A percentile compares a stretch with the other conserved stretches of the same genome.
Evolutionary conservation across 768 basidiomycete species (phyloP).

Genomic region (Mrakia frigida): DNA sequence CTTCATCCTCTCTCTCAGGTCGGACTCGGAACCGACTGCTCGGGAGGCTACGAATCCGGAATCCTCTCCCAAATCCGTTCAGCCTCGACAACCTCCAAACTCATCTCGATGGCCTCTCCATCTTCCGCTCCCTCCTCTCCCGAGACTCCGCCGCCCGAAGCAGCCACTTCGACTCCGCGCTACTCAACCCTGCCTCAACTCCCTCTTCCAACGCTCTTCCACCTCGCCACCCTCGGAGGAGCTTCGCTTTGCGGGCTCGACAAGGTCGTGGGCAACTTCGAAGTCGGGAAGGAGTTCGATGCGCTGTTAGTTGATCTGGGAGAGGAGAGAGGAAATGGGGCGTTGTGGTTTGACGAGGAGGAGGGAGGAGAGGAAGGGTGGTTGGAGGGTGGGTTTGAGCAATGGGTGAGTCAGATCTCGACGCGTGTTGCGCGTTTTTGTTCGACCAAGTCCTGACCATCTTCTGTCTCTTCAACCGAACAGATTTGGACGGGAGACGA

Average conservation of each 20-base stretch:
- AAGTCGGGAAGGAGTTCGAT: slow-evolving; percentile 79
- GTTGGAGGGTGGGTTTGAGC: slow-evolving; percentile 62
- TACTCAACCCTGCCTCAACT: slow-evolving; percentile 49
- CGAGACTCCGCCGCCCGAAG: slow-evolving; percentile 68
- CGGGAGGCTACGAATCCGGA: slow-evolving; percentile 78
- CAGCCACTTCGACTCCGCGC: slow-evolving; percentile 54
- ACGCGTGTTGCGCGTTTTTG: neutral
- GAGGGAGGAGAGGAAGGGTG: slow-evolving; percentile 42
- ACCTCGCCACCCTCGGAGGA: slow-evolving; percentile 88
- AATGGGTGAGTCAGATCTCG: slow-evolving; percentile 5
- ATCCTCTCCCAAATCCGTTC: slow-evolving; percentile 65
- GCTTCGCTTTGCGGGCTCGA: slow-evolving; percentile 73
- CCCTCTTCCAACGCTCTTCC: slow-evolving; percentile 66
- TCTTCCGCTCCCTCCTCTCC: slow-evolving; percentile 56
- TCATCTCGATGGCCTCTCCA: slow-evolving; percentile 49
- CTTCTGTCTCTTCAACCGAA: too few relatives aligned
- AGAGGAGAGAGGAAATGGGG: slow-evolving; percentile 54
- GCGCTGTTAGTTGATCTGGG: slow-evolving; percentile 67
- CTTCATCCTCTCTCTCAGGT: slow-evolving; percentile 53
- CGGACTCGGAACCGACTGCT: slow-evolving; percentile 82
- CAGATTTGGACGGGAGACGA: slow-evolving; percentile 71
- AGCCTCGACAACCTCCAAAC: slow-evolving; percentile 69
- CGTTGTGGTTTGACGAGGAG: slow-evolving; percentile 53
- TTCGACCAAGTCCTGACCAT: neutral
- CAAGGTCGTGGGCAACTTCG: slow-evolving; percentile 67